Percentiles rank a stretch among this genome's conserved stretches.
Evolutionary conservation across 2,329 filamentous ascomycete genomes (phyloP).

Genomic region (Apiospora rasikravindrae): DNA sequence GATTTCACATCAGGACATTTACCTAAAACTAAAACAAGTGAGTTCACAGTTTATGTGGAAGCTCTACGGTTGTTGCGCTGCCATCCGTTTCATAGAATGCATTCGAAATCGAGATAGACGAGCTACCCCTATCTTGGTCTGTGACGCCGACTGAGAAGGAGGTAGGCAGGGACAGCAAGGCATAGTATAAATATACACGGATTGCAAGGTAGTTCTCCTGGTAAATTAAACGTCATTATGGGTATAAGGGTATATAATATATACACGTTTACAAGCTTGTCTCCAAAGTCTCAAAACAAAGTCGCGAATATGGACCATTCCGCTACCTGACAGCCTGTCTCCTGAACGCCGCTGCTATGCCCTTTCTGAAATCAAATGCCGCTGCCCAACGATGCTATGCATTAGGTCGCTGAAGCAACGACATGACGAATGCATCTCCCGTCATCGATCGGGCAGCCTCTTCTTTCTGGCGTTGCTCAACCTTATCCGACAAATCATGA

Average conservation of each 20-base stretch:
- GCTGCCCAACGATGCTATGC: neutral
- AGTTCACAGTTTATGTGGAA: too few relatives aligned
- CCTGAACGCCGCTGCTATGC: conserved; percentile 22
- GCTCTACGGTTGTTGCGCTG: too few relatives aligned
- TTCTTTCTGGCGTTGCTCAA: neutral
- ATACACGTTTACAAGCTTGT: neutral
- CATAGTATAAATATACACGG: neutral
- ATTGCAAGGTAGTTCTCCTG: neutral
- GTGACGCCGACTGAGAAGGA: too few relatives aligned
- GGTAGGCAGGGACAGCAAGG: neutral
- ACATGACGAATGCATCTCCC: conserved; percentile 19
- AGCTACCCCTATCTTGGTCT: too few relatives aligned
- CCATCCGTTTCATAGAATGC: too few relatives aligned
- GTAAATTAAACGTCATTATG: neutral
- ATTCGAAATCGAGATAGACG: too few relatives aligned
- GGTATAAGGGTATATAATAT: neutral
- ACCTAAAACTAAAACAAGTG: too few relatives aligned
- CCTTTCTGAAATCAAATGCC: conserved; percentile 11
- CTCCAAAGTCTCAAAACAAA: neutral
- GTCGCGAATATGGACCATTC: neutral
- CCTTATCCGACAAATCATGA: neutral
- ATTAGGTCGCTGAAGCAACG: conserved; percentile 21
- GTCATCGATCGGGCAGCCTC: neutral
- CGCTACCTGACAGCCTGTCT: neutral
- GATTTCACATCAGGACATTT: too few relatives aligned